These are phyloP conservation scores for Phialophora verrucosa DNA, from an alignment of 2,329 filamentous ascomycete genomes.

Conservation along the genomic window DNA sequence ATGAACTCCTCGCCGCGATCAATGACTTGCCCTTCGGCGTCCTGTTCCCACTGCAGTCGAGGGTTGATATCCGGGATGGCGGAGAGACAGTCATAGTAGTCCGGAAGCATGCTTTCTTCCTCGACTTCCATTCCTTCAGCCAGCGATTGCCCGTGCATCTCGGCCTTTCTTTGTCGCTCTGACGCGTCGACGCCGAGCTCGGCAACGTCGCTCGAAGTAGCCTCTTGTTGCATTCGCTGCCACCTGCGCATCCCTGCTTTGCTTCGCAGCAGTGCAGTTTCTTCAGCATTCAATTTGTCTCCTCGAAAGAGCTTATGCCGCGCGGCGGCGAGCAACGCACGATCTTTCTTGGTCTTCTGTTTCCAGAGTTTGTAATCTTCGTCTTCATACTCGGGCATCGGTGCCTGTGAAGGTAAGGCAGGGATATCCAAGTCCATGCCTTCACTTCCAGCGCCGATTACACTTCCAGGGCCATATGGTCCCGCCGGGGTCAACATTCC, in stretches of 20 bases:
- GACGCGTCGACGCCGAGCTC: constrained; percentile 51
- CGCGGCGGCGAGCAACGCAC: constrained; percentile 83
- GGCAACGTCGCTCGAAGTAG: constrained; percentile 54
- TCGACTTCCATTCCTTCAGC: constrained; percentile 95
- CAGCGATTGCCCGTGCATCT: constrained; percentile 71
- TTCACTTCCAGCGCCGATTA: constrained; percentile 66
- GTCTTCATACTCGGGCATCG: constrained; percentile 85
- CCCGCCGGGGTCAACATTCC: constrained; percentile 74
- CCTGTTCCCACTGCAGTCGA: constrained; percentile 84
- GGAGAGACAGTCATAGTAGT: constrained; percentile 90
- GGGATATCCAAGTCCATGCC: constrained; percentile 88
- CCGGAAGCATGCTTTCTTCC: constrained; percentile 81
- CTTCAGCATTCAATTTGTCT: constrained; percentile 82
- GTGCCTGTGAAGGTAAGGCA: constrained; percentile 61
- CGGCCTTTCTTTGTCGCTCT: constrained; percentile 34
- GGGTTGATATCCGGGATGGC: constrained; percentile 82
- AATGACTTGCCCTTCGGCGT: constrained; percentile 84
- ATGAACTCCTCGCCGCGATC: constrained; percentile 87
- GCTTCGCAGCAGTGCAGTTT: constrained; percentile 81
- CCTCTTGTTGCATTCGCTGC: constrained; percentile 76
- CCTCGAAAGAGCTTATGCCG: constrained; percentile 84
- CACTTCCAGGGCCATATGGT: constrained; percentile 68
- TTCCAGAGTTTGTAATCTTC: constrained; percentile 97
- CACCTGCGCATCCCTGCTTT: constrained; percentile 91
- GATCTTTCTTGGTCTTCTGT: constrained; percentile 95